Evolutionary conservation across 2,329 filamentous ascomycete species (phyloP).

Genomic region (Neonectria neomacrospora): DNA sequence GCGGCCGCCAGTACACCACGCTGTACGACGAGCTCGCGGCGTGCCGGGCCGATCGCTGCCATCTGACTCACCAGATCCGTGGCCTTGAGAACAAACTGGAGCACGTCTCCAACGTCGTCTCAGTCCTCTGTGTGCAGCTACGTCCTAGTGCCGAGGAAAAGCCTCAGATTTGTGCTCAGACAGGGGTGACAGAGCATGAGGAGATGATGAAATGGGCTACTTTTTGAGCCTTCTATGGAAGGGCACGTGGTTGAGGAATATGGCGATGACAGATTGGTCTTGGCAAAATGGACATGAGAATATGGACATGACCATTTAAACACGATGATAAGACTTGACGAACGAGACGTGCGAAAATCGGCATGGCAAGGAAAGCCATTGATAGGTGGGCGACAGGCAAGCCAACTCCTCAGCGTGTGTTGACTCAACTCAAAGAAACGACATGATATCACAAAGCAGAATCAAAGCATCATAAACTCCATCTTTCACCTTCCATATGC

Average conservation of each 20-base stretch:
- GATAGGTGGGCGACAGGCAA: too few relatives aligned
- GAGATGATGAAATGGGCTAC: conserved; percentile 1
- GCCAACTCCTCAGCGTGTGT: background rate
- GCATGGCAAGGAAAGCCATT: background rate
- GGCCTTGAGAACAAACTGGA: conserved; percentile 1
- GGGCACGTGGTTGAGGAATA: background rate
- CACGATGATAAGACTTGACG: background rate
- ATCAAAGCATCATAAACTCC: background rate
- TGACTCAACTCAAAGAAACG: background rate
- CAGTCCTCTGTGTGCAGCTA: background rate
- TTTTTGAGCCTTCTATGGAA: background rate
- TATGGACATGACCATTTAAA: background rate
- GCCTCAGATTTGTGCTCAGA: background rate
- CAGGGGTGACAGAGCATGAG: background rate
- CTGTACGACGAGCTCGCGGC: background rate
- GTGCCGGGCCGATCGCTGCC: background rate
- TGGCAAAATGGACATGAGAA: background rate
- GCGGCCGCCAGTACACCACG: background rate
- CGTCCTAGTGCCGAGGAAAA: background rate
- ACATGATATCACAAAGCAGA: background rate
- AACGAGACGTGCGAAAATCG: background rate
- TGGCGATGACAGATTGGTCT: background rate
- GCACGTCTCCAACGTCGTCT: background rate
- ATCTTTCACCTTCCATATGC: conserved; percentile 4
- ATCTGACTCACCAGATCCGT: background rate